phyloP scores from a whole-genome alignment of 1,139 yeast species.

The Suhomyces anneliseae region DNA sequence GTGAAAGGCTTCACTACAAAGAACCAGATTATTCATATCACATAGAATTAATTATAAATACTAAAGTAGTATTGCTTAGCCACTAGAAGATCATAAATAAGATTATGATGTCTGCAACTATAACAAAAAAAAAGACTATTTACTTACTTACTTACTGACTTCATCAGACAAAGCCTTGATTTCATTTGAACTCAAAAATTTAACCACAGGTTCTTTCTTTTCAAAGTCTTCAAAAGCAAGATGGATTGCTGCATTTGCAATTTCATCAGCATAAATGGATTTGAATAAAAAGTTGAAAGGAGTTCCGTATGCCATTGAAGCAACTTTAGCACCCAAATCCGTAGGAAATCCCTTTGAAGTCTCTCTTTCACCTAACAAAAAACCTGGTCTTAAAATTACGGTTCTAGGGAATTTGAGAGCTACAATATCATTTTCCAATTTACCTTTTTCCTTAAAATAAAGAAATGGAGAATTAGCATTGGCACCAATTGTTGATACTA shows the following conservation, averaged over 20 bases:
- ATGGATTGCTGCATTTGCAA: constrained; percentile 1
- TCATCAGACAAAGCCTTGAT: not conserved
- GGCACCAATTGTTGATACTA: constrained; percentile 66
- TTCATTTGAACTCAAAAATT: not conserved
- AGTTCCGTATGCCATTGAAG: constrained; percentile 33
- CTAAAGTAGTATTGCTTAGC: too few relatives aligned
- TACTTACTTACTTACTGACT: too few relatives aligned
- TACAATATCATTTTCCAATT: constrained; percentile 58
- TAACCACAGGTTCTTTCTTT: constrained; percentile 5
- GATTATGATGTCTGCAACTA: too few relatives aligned
- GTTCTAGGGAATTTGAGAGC: constrained; percentile 64
- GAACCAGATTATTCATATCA: too few relatives aligned
- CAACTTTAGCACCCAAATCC: constrained; percentile 27
- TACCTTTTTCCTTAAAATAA: constrained; percentile 63
- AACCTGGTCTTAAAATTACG: constrained; percentile 71
- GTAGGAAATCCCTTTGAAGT: constrained; percentile 37
- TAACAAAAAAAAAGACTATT: too few relatives aligned
- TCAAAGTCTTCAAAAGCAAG: constrained; percentile 1
- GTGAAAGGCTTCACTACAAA: too few relatives aligned
- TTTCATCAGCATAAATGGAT: constrained; percentile 32
- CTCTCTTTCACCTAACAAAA: constrained; percentile 61
- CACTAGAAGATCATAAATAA: too few relatives aligned
- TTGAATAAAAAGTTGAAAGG: constrained; percentile 20
- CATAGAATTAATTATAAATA: too few relatives aligned
- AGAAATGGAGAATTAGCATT: constrained; percentile 46